Base-by-base conservation (phyloP, 78 protist genomes). In the Protostelium mycophagum region DNA sequence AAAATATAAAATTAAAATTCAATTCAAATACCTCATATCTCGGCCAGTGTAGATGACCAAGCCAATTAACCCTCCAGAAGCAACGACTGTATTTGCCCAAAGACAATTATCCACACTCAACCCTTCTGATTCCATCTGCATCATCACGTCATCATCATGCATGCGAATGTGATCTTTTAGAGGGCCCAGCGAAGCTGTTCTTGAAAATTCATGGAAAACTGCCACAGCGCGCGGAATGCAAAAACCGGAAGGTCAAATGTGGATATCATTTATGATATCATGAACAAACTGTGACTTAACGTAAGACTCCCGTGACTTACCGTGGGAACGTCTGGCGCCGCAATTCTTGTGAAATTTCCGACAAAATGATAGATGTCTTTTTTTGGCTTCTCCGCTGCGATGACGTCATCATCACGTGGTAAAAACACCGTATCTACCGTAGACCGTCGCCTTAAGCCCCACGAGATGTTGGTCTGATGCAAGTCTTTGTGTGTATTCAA, bases 21-120 rank as follows among this genome's bases (percentile, higher is more conserved):
- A n/a, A n/a, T n/a, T n/a, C n/a, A n/a, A n/a, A n/a, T n/a, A n/a
- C n/a, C n/a, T n/a, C n/a, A n/a, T n/a, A 83, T 99, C 99, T 34
- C 37, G 28, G 23, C 99, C 99, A 0, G 99, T 99, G 90, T 98
- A 96, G 10, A 98, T 38, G 35, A 98, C 99, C 35, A 90, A 84
- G 0, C 97, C 96, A 51, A 94, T 91, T 29, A 94, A 91, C 84
- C 63, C 86, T 38, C 99, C 99, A 28, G 95, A 35, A 1, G 99
- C 99, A 35, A 99, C 90, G 25, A 98, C 99, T 35, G 99, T 96
- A 85, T 94, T 96, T n/a, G 98, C 93, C 99, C 99, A 99, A 9
- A 99, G 96, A 1, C 98, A 96, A 92, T 99, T 98, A 5, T 98
- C 99, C 1, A 98, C 91, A 73, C 88, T 91, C 34, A 99, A 87